Conservation (phyloP, 2,329 filamentous ascomycete genomes). For the Sarocladium brachiariae region DNA sequence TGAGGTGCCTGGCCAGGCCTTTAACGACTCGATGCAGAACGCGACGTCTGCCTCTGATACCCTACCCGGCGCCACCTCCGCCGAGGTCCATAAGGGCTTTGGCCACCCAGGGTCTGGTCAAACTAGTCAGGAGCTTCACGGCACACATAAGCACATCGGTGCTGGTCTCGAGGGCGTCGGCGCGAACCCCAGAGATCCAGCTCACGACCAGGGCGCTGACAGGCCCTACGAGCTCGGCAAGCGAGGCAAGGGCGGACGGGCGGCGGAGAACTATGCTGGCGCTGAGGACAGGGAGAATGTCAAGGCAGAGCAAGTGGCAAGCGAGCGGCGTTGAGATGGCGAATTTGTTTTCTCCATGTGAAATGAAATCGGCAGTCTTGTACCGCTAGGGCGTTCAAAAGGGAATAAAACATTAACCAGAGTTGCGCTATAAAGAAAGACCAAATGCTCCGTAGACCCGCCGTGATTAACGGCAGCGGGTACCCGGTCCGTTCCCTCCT, state of each 20-base stretch:
- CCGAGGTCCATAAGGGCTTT: constrained; percentile 34
- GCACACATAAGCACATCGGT: constrained; percentile 30
- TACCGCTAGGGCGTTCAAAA: no score
- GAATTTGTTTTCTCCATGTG: no score
- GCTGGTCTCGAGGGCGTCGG: constrained; percentile 33
- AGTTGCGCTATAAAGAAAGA: no score
- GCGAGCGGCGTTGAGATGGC: background rate
- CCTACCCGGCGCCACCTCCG: constrained; percentile 37
- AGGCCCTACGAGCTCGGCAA: constrained; percentile 19
- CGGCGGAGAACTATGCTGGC: constrained; percentile 14
- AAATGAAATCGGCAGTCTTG: no score
- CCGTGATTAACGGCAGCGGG: no score
- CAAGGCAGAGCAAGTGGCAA: constrained; percentile 1
- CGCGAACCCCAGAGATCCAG: constrained; percentile 22
- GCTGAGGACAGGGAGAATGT: constrained; percentile 16
- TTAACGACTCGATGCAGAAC: constrained; percentile 16
- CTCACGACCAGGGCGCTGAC: constrained; percentile 24
- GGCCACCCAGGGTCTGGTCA: constrained; percentile 38
- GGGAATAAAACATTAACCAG: no score
- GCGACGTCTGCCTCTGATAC: constrained; percentile 28
- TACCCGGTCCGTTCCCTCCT: no score
- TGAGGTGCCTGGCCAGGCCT: constrained; percentile 29
- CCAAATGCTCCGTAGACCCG: no score
- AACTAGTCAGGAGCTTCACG: constrained; percentile 33
- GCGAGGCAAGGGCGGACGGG: constrained; percentile 14